Percentiles rank a stretch among this genome's conserved stretches.
phyloP scores from a whole-genome alignment of 1,284 basidiomycete genomes.

The Microbotryomycetes sp. region DNA sequence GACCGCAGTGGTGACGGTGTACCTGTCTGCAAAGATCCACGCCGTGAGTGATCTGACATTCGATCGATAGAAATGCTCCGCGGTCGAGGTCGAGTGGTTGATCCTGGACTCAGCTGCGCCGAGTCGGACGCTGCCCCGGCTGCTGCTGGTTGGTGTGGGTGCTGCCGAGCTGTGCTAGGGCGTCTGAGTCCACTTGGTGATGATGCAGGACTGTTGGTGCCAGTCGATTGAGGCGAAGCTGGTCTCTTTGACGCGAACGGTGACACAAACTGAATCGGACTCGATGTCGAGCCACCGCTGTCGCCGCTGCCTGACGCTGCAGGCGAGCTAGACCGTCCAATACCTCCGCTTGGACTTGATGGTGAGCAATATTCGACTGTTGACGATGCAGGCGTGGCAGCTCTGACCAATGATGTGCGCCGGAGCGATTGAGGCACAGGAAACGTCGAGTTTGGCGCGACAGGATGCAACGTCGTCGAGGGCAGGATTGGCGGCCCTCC shows the following conservation, averaged over 20 bases:
- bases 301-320: background rate
- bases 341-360: background rate
- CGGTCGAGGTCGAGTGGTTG: constrained; percentile 3
- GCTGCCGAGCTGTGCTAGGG: no score
- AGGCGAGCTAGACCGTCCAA: background rate
- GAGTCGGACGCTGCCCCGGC: constrained; percentile 2
- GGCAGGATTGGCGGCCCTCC: background rate
- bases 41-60: constrained; percentile 7
- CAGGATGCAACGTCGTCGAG: constrained; percentile 5
- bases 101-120: background rate
- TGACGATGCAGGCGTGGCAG: background rate
- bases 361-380: background rate
- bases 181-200: no score
- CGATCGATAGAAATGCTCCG: constrained; percentile 3
- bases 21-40: constrained; percentile 7
- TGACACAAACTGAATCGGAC: background rate
- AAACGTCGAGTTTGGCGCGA: constrained; percentile 1
- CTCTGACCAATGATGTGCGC: constrained; percentile 6
- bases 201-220: no score
- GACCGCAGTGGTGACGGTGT: constrained; percentile 16
- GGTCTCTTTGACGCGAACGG: background rate
- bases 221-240: constrained; percentile 4
- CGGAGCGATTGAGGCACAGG: constrained; percentile 17
- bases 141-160: background rate
- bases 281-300: background rate